A percentile compares a stretch with the other conserved stretches of the same genome.
Evolutionary conservation across 2,329 filamentous ascomycete genomes (phyloP).

Genomic region (Teratosphaeria zuluensis): DNA sequence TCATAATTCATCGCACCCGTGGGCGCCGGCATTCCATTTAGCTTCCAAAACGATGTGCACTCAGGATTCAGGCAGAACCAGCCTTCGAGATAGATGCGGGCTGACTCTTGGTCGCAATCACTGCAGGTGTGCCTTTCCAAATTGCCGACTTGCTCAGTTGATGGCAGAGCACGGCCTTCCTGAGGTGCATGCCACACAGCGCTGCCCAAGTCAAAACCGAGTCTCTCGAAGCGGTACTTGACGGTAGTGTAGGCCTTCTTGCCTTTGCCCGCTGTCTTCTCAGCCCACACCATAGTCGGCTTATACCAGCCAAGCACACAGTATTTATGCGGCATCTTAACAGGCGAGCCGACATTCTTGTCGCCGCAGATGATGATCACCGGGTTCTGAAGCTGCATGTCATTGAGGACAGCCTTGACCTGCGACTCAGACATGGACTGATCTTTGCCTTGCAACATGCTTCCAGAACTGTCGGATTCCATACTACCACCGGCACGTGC

Average conservation of each 20-base stretch:
- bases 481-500: constrained; percentile 51
- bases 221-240: constrained; percentile 57
- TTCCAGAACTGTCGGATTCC: constrained; percentile 35
- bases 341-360: constrained; percentile 39
- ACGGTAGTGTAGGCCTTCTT: constrained; percentile 30
- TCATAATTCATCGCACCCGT: constrained; percentile 40
- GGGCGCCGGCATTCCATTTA: constrained; percentile 25
- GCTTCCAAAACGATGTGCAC: constrained; percentile 49
- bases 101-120: constrained; percentile 23
- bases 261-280: constrained; percentile 37
- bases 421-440: constrained; percentile 31
- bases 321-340: constrained; percentile 48
- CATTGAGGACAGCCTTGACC: constrained; percentile 36
- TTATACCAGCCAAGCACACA: constrained; percentile 61
- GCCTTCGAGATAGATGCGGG: constrained; percentile 35
- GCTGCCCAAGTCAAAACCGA: constrained; percentile 41
- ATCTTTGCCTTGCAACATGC: constrained; percentile 39
- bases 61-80: constrained; percentile 50
- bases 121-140: constrained; percentile 6
- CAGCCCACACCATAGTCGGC: constrained; percentile 58
- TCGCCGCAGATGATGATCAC: constrained; percentile 45
- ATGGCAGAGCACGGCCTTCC: constrained; percentile 3
- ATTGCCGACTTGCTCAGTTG: neutral
- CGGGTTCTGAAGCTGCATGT: constrained; percentile 38
- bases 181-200: constrained; percentile 37